phyloP scores from a whole-genome alignment of 441 rosid genomes.

The Bruguiera hainesii region DNA sequence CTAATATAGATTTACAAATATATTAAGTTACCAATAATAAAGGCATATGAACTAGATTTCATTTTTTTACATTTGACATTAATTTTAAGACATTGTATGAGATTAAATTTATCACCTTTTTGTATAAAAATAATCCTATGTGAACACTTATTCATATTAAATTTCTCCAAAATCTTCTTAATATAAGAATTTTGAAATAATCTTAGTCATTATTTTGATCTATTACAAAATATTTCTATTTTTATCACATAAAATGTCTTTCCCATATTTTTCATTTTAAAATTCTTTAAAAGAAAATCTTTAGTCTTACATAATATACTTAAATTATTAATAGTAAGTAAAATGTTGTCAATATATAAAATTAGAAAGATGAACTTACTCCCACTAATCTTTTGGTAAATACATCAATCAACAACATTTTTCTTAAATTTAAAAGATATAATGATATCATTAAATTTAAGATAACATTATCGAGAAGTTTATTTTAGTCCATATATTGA shows the following conservation, averaged over 20 bases:
- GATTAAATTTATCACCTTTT: not conserved
- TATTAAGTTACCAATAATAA: not conserved
- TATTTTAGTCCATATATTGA: too few relatives aligned
- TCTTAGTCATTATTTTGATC: not conserved
- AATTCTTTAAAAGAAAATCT: not conserved
- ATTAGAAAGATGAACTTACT: not conserved
- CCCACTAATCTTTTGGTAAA: not conserved
- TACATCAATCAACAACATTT: not conserved
- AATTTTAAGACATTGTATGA: not conserved
- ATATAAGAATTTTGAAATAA: not conserved
- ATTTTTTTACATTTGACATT: not conserved
- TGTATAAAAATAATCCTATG: not conserved
- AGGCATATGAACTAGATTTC: not conserved
- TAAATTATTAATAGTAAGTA: not conserved
- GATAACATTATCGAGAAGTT: too few relatives aligned
- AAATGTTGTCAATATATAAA: not conserved
- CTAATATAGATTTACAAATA: not conserved
- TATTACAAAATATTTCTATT: not conserved
- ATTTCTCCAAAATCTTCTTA: not conserved
- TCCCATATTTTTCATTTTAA: not conserved
- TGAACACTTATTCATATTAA: not conserved
- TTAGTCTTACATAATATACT: not conserved
- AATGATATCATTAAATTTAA: too few relatives aligned
- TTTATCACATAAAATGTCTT: not conserved
- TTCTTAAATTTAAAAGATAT: too few relatives aligned